Evolutionary conservation across 352 stramenopile genomes (phyloP).

Genomic region (Pythium utonaiense): DNA sequence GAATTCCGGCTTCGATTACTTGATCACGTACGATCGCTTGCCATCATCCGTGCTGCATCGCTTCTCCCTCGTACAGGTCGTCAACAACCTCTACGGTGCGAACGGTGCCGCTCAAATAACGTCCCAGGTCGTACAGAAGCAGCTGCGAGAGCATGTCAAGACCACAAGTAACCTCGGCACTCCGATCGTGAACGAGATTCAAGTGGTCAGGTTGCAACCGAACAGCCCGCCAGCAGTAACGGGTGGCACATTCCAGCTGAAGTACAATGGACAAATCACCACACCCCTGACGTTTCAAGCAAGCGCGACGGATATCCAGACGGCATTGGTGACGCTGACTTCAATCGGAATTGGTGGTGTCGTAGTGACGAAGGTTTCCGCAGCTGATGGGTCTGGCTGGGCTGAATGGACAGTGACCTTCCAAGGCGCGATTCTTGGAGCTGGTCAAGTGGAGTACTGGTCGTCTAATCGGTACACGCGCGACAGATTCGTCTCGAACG

Average conservation of each 20-base stretch:
- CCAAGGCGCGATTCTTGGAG: conserved; percentile 34
- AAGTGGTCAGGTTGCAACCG: conserved; percentile 57
- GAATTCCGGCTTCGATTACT: conserved; percentile 73
- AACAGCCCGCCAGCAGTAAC: conserved; percentile 20
- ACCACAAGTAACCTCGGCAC: conserved; percentile 48
- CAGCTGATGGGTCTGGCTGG: conserved; percentile 25
- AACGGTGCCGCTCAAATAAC: conserved; percentile 38
- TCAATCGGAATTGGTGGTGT: conserved; percentile 44
- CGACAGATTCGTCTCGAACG: conserved; percentile 39
- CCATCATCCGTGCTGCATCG: conserved; percentile 28
- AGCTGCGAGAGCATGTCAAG: conserved; percentile 69
- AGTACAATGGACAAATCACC: conserved; percentile 65
- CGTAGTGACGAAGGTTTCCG: conserved; percentile 30
- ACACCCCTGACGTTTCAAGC: conserved; percentile 64
- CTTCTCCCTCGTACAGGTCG: conserved; percentile 29
- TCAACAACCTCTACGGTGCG: conserved; percentile 68
- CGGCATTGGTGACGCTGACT: conserved; percentile 59
- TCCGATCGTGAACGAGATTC: conserved; percentile 64
- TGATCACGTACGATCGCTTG: conserved; percentile 58
- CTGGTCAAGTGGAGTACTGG: conserved; percentile 62
- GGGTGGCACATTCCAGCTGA: conserved; percentile 48
- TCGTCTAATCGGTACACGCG: conserved; percentile 52
- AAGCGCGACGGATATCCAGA: conserved; percentile 36
- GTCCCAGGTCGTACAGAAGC: conserved; percentile 26
- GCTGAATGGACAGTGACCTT: conserved; percentile 69